Conservation (phyloP, 306 rosid species). For the Cucumis melo region DNA sequence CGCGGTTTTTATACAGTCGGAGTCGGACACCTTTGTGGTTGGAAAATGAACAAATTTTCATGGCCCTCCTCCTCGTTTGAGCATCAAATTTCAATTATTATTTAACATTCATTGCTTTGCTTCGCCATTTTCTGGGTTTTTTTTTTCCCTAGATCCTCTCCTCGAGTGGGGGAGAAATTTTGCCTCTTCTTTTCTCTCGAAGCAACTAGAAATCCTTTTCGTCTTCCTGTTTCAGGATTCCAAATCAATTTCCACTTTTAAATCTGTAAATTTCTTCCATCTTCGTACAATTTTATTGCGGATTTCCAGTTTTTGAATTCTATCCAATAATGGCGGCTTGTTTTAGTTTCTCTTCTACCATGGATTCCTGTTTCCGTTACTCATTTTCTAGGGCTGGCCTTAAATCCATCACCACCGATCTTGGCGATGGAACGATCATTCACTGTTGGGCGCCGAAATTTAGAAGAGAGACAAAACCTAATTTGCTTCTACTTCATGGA, state of each 20-base stretch:
- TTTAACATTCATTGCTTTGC: background rate
- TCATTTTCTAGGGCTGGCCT: slow-evolving; percentile 44
- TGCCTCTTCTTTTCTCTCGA: background rate
- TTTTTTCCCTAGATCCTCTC: background rate
- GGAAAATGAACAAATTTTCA: background rate
- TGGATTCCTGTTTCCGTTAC: slow-evolving; percentile 44
- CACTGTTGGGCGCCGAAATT: slow-evolving; percentile 62
- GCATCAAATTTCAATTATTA: background rate
- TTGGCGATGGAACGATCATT: slow-evolving; percentile 55
- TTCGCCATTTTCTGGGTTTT: background rate
- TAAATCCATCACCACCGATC: slow-evolving; percentile 26
- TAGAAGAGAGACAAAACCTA: slow-evolving; percentile 23
- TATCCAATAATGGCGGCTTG: slow-evolving; percentile 10
- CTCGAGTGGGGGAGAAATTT: background rate
- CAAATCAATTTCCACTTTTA: background rate
- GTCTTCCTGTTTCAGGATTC: background rate
- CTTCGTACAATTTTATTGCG: background rate
- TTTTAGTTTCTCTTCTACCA: slow-evolving; percentile 46
- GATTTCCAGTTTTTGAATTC: background rate
- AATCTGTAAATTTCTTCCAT: background rate
- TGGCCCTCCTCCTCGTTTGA: background rate
- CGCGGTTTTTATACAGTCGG: background rate
- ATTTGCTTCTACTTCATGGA: slow-evolving; percentile 51
- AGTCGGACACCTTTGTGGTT: background rate
- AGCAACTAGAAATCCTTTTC: background rate